Evolutionary conservation across 1,284 basidiomycete species (phyloP).

Genomic region (Heterobasidion occidentale): DNA sequence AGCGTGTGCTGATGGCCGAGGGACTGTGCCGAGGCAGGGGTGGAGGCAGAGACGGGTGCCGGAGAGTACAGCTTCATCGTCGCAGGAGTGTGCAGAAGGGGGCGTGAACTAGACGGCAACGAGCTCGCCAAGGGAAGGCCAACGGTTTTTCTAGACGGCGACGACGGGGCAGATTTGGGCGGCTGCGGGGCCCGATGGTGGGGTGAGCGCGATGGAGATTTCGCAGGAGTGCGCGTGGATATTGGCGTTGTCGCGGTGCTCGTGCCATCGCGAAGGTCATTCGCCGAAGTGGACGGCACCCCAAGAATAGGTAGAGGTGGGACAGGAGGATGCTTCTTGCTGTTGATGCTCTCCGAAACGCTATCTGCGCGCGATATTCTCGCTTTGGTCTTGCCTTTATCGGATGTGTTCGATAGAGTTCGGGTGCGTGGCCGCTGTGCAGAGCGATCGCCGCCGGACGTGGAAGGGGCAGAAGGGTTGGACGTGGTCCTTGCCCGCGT

Average conservation of each 20-base stretch:
- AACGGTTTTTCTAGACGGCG: background rate
- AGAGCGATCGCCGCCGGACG: background rate
- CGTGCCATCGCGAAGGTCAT: background rate
- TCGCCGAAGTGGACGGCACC: background rate
- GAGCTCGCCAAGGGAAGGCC: background rate
- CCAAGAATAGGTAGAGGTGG: background rate
- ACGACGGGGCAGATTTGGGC: constrained; percentile 2
- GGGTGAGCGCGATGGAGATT: background rate
- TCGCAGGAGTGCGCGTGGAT: background rate
- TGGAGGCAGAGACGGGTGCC: background rate
- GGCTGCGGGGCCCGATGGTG: background rate
- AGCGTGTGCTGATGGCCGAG: background rate
- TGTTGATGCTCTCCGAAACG: background rate
- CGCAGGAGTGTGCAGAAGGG: background rate
- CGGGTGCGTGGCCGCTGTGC: background rate
- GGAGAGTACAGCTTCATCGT: background rate
- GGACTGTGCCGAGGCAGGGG: background rate
- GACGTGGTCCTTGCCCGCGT: background rate
- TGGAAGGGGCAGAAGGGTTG: background rate
- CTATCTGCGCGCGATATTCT: background rate
- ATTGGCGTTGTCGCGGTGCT: background rate
- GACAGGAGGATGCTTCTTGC: constrained; percentile 1
- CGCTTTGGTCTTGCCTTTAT: background rate
- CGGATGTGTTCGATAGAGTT: constrained; percentile 2
- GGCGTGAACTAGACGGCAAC: background rate